Evolutionary conservation across 2,329 filamentous ascomycete species (phyloP).

Genomic region (Albophoma yamanashiensis): DNA sequence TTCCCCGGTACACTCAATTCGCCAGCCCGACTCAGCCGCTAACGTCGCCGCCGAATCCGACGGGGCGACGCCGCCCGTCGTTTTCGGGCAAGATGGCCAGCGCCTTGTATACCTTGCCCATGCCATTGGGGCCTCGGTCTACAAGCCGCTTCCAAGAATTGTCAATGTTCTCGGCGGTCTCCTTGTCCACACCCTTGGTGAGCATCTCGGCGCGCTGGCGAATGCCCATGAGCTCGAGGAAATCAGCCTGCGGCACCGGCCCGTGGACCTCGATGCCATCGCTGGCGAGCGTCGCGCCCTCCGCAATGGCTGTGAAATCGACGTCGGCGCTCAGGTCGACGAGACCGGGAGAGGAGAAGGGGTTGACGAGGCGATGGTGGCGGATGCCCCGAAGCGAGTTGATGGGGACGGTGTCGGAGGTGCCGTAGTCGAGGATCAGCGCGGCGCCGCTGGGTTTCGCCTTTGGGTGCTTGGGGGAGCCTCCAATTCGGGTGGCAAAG

Average conservation of each 20-base stretch:
- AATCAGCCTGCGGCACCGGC: conserved; percentile 74
- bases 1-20: background rate
- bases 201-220: conserved; percentile 63
- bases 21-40: background rate
- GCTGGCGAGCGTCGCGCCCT: conserved; percentile 66
- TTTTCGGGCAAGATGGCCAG: conserved; percentile 84
- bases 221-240: conserved; percentile 74
- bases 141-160: conserved; percentile 71
- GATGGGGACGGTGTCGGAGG: conserved; percentile 63
- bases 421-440: conserved; percentile 92
- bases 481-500: conserved; percentile 78
- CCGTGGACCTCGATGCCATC: conserved; percentile 84
- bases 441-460: conserved; percentile 66
- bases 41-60: conserved; percentile 80
- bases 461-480: conserved; percentile 45
- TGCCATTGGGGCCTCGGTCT: conserved; percentile 72
- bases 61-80: conserved; percentile 60
- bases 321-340: conserved; percentile 91
- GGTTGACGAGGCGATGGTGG: conserved; percentile 63
- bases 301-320: conserved; percentile 80
- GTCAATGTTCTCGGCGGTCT: conserved; percentile 52
- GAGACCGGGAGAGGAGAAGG: conserved; percentile 68
- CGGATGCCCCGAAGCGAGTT: conserved; percentile 89
- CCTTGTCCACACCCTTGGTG: conserved; percentile 33
- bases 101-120: conserved; percentile 92